Conservation (phyloP, 2,329 filamentous ascomycete genomes). For the Calonectria pseudoreteaudii region DNA sequence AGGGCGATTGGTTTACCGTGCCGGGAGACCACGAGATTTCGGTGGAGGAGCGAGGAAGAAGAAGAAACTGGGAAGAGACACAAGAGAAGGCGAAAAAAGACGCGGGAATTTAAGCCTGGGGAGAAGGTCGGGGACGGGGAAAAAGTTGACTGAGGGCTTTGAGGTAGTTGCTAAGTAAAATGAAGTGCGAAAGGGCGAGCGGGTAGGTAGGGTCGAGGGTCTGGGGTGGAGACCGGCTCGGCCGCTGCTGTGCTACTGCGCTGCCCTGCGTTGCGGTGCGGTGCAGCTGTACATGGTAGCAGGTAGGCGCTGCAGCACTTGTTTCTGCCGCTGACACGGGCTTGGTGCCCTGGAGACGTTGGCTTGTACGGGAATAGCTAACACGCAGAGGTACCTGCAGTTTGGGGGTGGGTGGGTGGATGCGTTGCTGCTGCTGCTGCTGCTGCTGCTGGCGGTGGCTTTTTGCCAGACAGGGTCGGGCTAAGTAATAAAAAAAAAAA, state of each 20-base stretch:
- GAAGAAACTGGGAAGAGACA: not conserved
- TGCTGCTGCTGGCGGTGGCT: conserved; percentile 5
- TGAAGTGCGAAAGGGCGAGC: conserved; percentile 21
- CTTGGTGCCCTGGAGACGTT: not conserved
- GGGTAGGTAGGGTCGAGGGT: conserved; percentile 25
- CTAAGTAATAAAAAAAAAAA: not conserved
- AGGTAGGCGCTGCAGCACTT: conserved; percentile 10
- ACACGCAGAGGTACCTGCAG: conserved; percentile 19
- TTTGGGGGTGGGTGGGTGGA: not conserved
- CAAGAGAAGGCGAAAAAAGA: conserved; percentile 23
- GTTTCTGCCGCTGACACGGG: conserved; percentile 4
- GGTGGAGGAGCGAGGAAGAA: conserved; percentile 18
- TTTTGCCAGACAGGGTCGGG: conserved; percentile 12
- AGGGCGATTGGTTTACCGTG: conserved; percentile 25
- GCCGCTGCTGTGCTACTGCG: conserved; percentile 4
- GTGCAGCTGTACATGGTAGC: not conserved
- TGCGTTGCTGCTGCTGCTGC: conserved; percentile 1
- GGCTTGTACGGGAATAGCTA: conserved; percentile 22
- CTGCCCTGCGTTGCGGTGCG: not conserved
- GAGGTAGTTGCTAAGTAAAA: conserved; percentile 33
- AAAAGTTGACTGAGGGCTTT: conserved; percentile 43
- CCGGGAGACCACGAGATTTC: conserved; percentile 29
- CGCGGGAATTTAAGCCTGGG: conserved; percentile 43
- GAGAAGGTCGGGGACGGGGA: conserved; percentile 31
- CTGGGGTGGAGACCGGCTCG: conserved; percentile 17